Evolutionary conservation across 2,329 filamentous ascomycete species (phyloP), one percentile per base, ranked within the genome.

Genomic region (Apiospora sp.): DNA sequence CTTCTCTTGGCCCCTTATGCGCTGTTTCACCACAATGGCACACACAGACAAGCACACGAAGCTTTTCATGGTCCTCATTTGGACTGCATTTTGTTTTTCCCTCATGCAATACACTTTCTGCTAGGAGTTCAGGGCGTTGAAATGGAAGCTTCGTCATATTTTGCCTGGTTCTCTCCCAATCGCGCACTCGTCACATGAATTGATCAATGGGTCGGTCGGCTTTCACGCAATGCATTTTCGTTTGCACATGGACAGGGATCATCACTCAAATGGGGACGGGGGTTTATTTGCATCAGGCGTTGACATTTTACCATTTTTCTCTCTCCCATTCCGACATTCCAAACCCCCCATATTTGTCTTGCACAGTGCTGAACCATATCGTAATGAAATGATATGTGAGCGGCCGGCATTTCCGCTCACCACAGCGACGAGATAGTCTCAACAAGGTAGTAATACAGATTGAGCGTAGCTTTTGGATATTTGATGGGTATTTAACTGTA

Each of bases 361-460:
- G 58, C 58, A 34, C 58, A 64, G 58, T 41, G 8, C 34, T 64
- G 58, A n/a, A n/a, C 19, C 24, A n/a, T 41, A 64, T 64, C 58
- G 58, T 13, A 64, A 41, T 6, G 58, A 64, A 64, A 41, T 10
- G 37, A 41, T 64, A 64, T 64, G 34, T 10, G 14, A 6, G 34
- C 58, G 58, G 58, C 34, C 34, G 22, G 22, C 34, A 64, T 64
- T 64, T 37, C 54, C 19, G 30, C 54, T n/a, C 30, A 37, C 19
- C 30, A 64, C 34, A 64, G 58, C 34, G 58, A 64, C 19, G 58
- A 64, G 34, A 64, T 41, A 64, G 58, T 41, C 58, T 64, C 58
- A 69, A 34, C n/a, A 41, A 69, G 67, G 44, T 69, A 69, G 67
- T 37, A 69, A 69, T 48, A 46, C 48, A 69, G 48, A 69, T 49